Evolutionary conservation across 192 early-diverging fungal genomes (phyloP), one percentile per base, ranked within the genome.

Genomic region (Backusella psychrophila): DNA sequence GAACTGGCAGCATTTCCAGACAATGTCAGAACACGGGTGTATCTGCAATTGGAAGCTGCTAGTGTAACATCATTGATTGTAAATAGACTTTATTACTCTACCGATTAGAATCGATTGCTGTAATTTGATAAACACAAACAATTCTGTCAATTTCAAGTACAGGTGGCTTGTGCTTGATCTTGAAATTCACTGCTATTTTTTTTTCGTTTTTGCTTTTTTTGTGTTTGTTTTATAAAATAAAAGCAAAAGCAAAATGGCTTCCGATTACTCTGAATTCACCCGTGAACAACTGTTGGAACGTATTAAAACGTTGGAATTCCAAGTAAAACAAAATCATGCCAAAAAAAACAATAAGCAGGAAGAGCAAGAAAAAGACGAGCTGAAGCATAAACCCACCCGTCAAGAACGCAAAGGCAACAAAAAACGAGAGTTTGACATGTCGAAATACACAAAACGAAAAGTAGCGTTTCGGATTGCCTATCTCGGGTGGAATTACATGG

Each of bases 401-500:
- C 15, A 19, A 42, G 19, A 23, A 8, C 33, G 65, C 66, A 52
- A 72, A 23, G 44, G 66, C 31, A 80, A 78, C 73, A 83, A 78
- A 65, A 70, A 66, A 56, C 81, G 85, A 49, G 84, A 79, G 1
- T 96, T 98, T 76, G 93, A 97, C 75, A 94, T 96, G 87, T 76
- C 84, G 31, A 87, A 88, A 71, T 92, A 96, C 72, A 81, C 92
- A 34, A 85, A 91, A 70, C 90, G 94, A 38, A 90, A 88, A 53
- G 89, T 98, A 19, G 96, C 96, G 6, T 87, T 98, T 72, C 92
- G 92, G 78, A 86, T 98, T 49, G 92, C 95, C 26, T 98, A 98
- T 82, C 87, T 97, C 79, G 97, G 97, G 3, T 95, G 93, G 93
- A 84, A 90, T 33, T 98, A 97, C 86, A 85, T 90, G 77, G 96